A percentile compares a stretch with the other conserved stretches of the same genome.
Evolutionary conservation across 345 rosid species (phyloP).

Genomic region (Ceriops decandra): DNA sequence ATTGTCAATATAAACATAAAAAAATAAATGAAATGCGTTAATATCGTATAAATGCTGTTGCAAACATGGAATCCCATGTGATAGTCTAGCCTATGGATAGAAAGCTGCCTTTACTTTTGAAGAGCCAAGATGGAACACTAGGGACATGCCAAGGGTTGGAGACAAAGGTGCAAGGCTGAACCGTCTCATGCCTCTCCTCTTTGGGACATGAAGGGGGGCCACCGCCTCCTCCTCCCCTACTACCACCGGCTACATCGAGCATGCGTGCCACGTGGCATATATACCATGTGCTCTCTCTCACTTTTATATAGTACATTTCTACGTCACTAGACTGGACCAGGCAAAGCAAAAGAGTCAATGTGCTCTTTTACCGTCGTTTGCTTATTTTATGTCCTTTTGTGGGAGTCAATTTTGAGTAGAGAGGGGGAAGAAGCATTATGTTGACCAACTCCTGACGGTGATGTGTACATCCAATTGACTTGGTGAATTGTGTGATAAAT

Average conservation of each 20-base stretch:
- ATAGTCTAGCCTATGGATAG: background rate
- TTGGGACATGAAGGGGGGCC: background rate
- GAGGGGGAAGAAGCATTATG: background rate
- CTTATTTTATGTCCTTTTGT: background rate
- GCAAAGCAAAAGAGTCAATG: background rate
- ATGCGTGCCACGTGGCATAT: background rate
- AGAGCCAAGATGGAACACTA: conserved; percentile 4
- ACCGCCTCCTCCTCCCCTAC: background rate
- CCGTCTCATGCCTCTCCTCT: conserved; percentile 4
- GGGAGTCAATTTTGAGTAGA: background rate
- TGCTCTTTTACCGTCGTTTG: background rate
- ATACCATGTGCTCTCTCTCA: background rate
- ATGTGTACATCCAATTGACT: background rate
- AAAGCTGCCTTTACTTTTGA: too few relatives aligned
- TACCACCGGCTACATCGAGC: background rate
- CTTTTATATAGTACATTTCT: background rate
- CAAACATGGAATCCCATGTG: background rate
- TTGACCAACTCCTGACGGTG: background rate
- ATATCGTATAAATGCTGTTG: background rate
- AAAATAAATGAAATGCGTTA: background rate
- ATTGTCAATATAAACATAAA: too few relatives aligned
- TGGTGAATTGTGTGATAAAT: background rate
- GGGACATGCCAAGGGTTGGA: conserved; percentile 20
- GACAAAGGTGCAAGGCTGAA: conserved; percentile 40
- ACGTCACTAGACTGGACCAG: background rate